Evolutionary conservation across 305 asterid genomes (phyloP).

Genomic region (Plantago rigida): DNA sequence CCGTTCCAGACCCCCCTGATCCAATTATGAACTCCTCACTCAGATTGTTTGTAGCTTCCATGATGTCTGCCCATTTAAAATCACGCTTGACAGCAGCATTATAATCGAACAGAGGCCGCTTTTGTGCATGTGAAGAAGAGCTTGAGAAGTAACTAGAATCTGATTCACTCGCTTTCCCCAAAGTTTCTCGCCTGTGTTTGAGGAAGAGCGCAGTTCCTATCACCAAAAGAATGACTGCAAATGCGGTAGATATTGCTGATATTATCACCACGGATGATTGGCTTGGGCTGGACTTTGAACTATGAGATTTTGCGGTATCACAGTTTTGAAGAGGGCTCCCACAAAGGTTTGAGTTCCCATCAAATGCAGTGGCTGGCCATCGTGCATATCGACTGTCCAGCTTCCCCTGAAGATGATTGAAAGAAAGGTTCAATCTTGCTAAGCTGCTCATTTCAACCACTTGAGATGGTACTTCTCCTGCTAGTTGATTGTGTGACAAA

Average conservation of each 20-base stretch:
- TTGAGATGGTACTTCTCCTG: slow-evolving; percentile 63
- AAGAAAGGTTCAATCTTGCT: slow-evolving; percentile 64
- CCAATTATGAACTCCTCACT: slow-evolving; percentile 78
- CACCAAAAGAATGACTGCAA: slow-evolving; percentile 41
- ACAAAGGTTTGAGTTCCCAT: slow-evolving; percentile 57
- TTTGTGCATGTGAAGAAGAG: slow-evolving; percentile 58
- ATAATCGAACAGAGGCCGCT: slow-evolving; percentile 46
- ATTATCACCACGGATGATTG: slow-evolving; percentile 50
- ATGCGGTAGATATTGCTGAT: slow-evolving; percentile 46
- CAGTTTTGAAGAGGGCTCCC: slow-evolving; percentile 69
- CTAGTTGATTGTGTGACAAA: slow-evolving; percentile 60
- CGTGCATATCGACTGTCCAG: slow-evolving; percentile 49
- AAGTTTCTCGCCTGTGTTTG: slow-evolving; percentile 53
- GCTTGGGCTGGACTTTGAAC: slow-evolving; percentile 28
- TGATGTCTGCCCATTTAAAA: slow-evolving; percentile 66
- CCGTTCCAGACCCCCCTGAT: slow-evolving; percentile 73
- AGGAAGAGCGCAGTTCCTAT: slow-evolving; percentile 58
- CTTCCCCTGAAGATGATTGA: slow-evolving; percentile 62
- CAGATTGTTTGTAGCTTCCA: slow-evolving; percentile 83
- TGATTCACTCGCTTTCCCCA: slow-evolving; percentile 32
- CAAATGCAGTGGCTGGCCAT: slow-evolving; percentile 65
- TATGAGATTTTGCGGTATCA: slow-evolving; percentile 26
- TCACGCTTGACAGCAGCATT: slow-evolving; percentile 43
- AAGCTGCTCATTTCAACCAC: slow-evolving; percentile 71
- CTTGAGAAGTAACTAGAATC: slow-evolving; percentile 46